Conservation (phyloP, 2,329 filamentous ascomycete genomes). For the Penicillium sp. region DNA sequence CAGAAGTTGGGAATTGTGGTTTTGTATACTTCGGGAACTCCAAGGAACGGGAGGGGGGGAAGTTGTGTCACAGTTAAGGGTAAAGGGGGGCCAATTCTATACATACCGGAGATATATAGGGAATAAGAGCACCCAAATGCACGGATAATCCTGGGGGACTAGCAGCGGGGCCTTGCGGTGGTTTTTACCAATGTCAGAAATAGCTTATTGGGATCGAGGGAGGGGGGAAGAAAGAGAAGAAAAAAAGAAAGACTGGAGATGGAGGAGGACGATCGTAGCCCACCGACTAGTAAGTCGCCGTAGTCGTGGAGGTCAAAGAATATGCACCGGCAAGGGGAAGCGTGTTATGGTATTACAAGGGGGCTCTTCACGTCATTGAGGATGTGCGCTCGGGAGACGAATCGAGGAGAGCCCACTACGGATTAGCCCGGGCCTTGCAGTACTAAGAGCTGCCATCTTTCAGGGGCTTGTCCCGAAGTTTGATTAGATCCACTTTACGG, state of each 20-base stretch:
- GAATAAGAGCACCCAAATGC: neutral
- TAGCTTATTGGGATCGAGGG: neutral
- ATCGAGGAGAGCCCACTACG: slow-evolving; percentile 3
- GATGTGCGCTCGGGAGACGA: neutral
- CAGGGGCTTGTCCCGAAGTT: neutral
- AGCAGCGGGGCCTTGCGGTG: neutral
- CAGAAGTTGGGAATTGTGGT: neutral
- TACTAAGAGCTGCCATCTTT: neutral
- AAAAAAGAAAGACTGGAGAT: slow-evolving; percentile 4
- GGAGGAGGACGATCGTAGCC: slow-evolving; percentile 11
- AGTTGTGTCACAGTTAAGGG: neutral
- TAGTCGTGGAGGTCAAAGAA: slow-evolving; percentile 1
- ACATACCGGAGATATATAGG: slow-evolving; percentile 2
- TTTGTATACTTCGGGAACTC: slow-evolving; percentile 6
- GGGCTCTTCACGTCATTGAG: slow-evolving; percentile 7
- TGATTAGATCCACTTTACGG: neutral
- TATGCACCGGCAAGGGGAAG: neutral
- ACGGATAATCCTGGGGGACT: neutral
- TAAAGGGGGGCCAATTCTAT: neutral
- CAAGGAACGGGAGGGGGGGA: slow-evolving; percentile 5
- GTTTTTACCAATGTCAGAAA: neutral
- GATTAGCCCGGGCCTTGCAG: neutral
- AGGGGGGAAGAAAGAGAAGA: slow-evolving; percentile 4
- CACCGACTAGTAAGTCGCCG: slow-evolving; percentile 5
- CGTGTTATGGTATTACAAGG: slow-evolving; percentile 17